Conservation (phyloP, 2,329 filamentous ascomycete species). For the Phialocephala sp. region DNA sequence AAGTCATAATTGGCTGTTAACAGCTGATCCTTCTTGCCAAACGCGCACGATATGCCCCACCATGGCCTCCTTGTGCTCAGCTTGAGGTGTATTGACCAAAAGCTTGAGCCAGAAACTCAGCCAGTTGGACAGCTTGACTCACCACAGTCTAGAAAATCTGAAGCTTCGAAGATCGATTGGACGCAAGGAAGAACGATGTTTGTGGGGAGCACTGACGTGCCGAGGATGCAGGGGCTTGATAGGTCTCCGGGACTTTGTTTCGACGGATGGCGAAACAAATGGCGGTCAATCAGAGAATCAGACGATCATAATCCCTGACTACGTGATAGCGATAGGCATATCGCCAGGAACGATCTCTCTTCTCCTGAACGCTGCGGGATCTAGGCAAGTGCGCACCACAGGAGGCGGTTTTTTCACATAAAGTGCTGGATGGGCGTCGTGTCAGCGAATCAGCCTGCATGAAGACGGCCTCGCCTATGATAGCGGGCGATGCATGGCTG, state of each 20-base stretch:
- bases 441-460: slow-evolving; percentile 20
- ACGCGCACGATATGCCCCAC: slow-evolving; percentile 26
- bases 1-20: slow-evolving; percentile 24
- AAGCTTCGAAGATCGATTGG: slow-evolving; percentile 31
- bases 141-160: slow-evolving; percentile 20
- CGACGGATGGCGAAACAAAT: slow-evolving; percentile 29
- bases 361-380: background rate
- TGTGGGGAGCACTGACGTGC: slow-evolving; percentile 10
- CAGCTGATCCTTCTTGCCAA: slow-evolving; percentile 24
- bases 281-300: slow-evolving; percentile 14
- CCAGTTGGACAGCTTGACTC: slow-evolving; percentile 22
- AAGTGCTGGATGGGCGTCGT: slow-evolving; percentile 14
- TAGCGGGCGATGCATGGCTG: slow-evolving; percentile 13
- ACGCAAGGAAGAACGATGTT: slow-evolving; percentile 25
- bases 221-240: slow-evolving; percentile 28
- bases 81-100: slow-evolving; percentile 14
- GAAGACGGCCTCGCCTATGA: slow-evolving; percentile 26
- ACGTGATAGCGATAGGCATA: slow-evolving; percentile 14
- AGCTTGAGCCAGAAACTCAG: slow-evolving; percentile 13
- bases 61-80: slow-evolving; percentile 15
- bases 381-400: background rate
- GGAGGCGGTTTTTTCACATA: slow-evolving; percentile 14
- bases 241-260: slow-evolving; percentile 34
- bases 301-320: slow-evolving; percentile 26
- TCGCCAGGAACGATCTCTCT: slow-evolving; percentile 12